These are phyloP conservation scores for Myxozyma nipponensis DNA, from an alignment of 805 yeast species.

Conservation along the genomic window DNA sequence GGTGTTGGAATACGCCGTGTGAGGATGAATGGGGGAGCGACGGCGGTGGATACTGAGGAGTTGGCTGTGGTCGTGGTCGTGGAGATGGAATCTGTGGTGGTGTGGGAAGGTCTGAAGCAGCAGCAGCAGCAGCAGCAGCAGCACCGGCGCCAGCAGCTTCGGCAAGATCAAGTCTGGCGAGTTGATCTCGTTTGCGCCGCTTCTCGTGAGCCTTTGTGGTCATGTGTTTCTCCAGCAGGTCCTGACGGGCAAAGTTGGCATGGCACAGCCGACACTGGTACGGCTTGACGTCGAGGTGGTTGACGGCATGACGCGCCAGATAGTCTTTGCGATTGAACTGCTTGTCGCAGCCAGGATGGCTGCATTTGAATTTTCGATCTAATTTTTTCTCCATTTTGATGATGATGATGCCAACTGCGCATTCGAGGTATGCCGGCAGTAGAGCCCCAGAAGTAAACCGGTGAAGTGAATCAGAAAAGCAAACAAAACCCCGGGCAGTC, in stretches of 20 bases:
- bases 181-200: constrained; percentile 25
- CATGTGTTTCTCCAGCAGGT: constrained; percentile 33
- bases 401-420: too few species aligned
- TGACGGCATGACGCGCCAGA: constrained; percentile 32
- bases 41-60: background rate
- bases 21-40: background rate
- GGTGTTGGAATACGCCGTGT: background rate
- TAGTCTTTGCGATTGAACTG: constrained; percentile 32
- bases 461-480: too few species aligned
- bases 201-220: constrained; percentile 30
- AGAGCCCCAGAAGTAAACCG: too few species aligned
- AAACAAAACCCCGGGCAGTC: too few species aligned
- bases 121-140: too few species aligned
- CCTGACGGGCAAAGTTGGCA: constrained; percentile 34
- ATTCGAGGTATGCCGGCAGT: too few species aligned
- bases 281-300: constrained; percentile 33
- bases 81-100: too few species aligned
- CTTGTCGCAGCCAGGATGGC: constrained; percentile 32
- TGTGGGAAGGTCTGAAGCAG: background rate
- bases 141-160: too few species aligned
- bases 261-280: constrained; percentile 33
- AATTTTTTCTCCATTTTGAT: background rate
- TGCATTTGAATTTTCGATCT: constrained; percentile 28
- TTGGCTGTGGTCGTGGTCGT: background rate
- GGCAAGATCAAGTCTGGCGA: background rate